Conservation (phyloP, 2,329 filamentous ascomycete genomes). For the Orbilia quercus region DNA sequence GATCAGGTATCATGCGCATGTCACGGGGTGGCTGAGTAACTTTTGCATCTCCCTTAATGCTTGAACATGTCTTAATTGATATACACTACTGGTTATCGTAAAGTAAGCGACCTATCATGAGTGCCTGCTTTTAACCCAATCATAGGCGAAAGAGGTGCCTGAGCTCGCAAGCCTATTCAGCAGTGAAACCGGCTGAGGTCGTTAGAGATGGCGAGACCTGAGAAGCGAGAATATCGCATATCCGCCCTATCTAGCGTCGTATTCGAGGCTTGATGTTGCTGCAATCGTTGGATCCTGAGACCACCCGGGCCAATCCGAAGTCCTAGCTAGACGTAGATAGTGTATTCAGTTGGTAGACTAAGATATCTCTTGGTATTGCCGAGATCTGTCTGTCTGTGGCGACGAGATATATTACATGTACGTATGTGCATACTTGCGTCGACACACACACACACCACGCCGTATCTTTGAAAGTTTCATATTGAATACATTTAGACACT, state of each 20-base stretch:
- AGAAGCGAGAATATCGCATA: slow-evolving; percentile 7
- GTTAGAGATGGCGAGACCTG: slow-evolving; percentile 10
- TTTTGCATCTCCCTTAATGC: slow-evolving; percentile 12
- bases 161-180: not conserved
- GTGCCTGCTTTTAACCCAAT: slow-evolving; percentile 26
- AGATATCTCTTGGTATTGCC: not conserved
- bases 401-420: no score
- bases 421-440: no score
- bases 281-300: not conserved
- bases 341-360: not conserved
- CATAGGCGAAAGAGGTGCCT: slow-evolving; percentile 25
- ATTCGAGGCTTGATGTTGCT: not conserved
- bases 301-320: slow-evolving; percentile 5
- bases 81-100: no score
- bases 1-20: slow-evolving; percentile 29
- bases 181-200: slow-evolving; percentile 31
- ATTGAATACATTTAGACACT: slow-evolving; percentile 6
- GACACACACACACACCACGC: not conserved
- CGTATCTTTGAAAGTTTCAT: slow-evolving; percentile 6
- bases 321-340: slow-evolving; percentile 2
- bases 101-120: slow-evolving; percentile 19
- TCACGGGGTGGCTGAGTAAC: slow-evolving; percentile 43
- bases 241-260: slow-evolving; percentile 5
- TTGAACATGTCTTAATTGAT: slow-evolving; percentile 19
- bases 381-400: slow-evolving; percentile 20